Percentiles rank a stretch among this genome's conserved stretches.
Evolutionary conservation across 192 early-diverging fungal genomes (phyloP).

Genomic region (Dimargaris cristalligena): DNA sequence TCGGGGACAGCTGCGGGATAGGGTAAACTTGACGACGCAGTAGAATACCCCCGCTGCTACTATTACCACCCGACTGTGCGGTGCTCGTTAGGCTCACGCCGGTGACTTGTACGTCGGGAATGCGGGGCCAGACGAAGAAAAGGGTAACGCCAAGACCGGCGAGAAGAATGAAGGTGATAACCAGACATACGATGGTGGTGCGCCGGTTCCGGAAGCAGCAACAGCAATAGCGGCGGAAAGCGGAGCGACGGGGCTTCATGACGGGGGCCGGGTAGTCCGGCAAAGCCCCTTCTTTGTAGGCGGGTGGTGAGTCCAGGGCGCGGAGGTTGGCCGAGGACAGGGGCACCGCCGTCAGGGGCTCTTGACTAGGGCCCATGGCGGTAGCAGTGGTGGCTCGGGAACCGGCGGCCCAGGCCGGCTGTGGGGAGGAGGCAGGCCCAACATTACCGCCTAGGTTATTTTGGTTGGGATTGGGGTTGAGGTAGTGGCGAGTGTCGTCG

Average conservation of each 20-base stretch:
- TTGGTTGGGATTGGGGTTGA: neutral
- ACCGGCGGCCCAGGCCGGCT: too few relatives aligned
- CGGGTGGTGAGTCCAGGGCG: too few relatives aligned
- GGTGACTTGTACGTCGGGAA: constrained; percentile 21
- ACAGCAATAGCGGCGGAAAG: constrained; percentile 29
- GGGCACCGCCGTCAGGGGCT: too few relatives aligned
- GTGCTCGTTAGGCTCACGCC: constrained; percentile 17
- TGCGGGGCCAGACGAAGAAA: constrained; percentile 31
- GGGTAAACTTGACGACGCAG: neutral
- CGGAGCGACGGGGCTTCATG: constrained; percentile 12
- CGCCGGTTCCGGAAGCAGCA: constrained; percentile 27
- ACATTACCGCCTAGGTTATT: too few relatives aligned
- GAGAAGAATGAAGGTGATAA: constrained; percentile 21
- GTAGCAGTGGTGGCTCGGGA: too few relatives aligned
- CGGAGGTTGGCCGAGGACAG: too few relatives aligned
- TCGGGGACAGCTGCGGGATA: neutral
- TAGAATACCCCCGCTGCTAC: neutral
- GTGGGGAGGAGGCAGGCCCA: too few relatives aligned
- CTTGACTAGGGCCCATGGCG: too few relatives aligned
- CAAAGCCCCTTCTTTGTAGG: neutral
- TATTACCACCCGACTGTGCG: neutral
- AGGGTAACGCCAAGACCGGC: constrained; percentile 25
- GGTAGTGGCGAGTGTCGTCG: neutral
- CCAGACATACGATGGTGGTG: constrained; percentile 25
- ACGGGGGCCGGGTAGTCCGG: neutral